Evolutionary conservation across 768 basidiomycete species (phyloP).

Genomic region (Lanmaoa pseudosensibilis): DNA sequence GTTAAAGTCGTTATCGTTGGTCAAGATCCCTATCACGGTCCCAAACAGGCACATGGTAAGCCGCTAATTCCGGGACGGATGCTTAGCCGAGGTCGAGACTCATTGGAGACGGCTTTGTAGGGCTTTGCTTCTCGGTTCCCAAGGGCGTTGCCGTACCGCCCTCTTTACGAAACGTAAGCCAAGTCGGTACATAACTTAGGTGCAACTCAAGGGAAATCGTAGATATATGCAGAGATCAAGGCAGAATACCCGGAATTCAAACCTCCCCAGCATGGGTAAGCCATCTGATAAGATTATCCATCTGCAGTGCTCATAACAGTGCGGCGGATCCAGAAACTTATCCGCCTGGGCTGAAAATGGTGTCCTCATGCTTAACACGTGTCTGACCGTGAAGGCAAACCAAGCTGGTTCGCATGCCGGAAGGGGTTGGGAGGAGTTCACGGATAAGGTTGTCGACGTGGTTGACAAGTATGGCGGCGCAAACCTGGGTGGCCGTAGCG

Average conservation of each 20-base stretch:
- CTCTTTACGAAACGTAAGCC: constrained; percentile 74
- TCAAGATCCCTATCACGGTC: constrained; percentile 85
- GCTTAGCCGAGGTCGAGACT: constrained; percentile 10
- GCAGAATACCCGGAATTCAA: constrained; percentile 79
- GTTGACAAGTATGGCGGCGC: constrained; percentile 77
- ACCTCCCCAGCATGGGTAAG: constrained; percentile 82
- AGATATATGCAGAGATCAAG: constrained; percentile 90
- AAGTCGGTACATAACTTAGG: constrained; percentile 1
- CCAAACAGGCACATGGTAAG: constrained; percentile 82
- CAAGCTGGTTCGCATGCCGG: constrained; percentile 78
- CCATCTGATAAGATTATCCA: constrained; percentile 17
- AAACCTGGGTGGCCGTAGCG: constrained; percentile 47
- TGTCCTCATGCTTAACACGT: constrained; percentile 91
- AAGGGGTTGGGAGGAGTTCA: constrained; percentile 91
- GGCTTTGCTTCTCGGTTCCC: constrained; percentile 89
- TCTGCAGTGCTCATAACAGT: constrained; percentile 7
- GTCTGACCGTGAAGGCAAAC: constrained; percentile 79
- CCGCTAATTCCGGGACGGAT: background rate
- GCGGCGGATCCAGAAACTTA: constrained; percentile 57
- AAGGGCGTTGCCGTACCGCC: constrained; percentile 73
- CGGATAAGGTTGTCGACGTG: constrained; percentile 75
- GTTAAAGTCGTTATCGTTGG: constrained; percentile 89
- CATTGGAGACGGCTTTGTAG: constrained; percentile 37
- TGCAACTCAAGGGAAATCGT: constrained; percentile 17
- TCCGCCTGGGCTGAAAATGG: constrained; percentile 80